Evolutionary conservation across 1,284 basidiomycete species (phyloP).

Genomic region (Ganoderma boninense): DNA sequence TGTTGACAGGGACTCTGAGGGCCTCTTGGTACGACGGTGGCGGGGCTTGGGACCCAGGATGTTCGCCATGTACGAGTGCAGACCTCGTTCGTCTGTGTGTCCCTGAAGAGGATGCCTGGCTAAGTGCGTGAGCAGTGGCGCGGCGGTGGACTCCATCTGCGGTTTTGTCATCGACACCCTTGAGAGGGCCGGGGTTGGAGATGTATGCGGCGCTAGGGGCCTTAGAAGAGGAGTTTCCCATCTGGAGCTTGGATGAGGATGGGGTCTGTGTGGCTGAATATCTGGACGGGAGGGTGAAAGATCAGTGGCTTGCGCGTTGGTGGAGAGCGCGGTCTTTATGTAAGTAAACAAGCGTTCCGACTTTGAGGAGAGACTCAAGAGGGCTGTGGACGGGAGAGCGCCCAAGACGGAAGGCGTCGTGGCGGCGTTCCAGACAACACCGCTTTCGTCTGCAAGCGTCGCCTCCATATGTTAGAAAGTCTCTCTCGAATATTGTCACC

Average conservation of each 20-base stretch:
- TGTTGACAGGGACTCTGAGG: conserved; percentile 13
- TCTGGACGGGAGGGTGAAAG: background rate
- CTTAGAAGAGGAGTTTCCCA: conserved; percentile 33
- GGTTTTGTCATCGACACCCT: conserved; percentile 17
- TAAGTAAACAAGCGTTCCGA: background rate
- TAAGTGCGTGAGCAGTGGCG: conserved; percentile 19
- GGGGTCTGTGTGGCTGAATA: background rate
- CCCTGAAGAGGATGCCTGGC: conserved; percentile 9
- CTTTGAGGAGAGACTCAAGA: background rate
- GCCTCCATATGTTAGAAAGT: background rate
- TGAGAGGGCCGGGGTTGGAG: conserved; percentile 10
- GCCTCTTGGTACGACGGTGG: conserved; percentile 35
- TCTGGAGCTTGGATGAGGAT: background rate
- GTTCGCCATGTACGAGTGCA: conserved; percentile 19
- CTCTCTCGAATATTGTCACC: conserved; percentile 1
- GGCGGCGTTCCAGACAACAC: conserved; percentile 1
- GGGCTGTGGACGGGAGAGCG: background rate
- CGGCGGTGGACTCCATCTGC: conserved; percentile 21
- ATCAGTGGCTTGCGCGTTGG: background rate
- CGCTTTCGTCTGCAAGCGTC: background rate
- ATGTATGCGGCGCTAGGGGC: conserved; percentile 22
- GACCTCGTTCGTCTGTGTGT: conserved; percentile 33
- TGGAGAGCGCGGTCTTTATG: background rate
- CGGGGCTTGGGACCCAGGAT: conserved; percentile 18
- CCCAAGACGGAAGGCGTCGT: background rate